These are phyloP conservation scores for Dactylis glomerata DNA, from an alignment of 176 grass and related monocot species.

Conservation along the genomic window DNA sequence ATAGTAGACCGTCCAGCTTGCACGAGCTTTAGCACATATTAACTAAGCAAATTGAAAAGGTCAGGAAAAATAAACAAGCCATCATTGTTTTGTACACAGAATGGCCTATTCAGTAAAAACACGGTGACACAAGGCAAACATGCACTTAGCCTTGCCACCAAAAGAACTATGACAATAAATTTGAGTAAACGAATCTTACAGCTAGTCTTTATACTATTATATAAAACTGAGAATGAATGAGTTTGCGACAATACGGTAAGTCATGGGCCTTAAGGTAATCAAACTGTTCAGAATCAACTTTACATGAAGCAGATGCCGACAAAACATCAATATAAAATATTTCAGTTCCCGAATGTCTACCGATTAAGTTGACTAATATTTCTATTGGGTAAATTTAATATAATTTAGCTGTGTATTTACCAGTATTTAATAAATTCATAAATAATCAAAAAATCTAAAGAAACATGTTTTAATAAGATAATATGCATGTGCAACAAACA, in stretches of 20 bases:
- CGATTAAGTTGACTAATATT: not conserved
- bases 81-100: not conserved
- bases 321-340: not conserved
- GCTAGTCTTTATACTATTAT: not conserved
- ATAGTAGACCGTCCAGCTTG: not conserved
- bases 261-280: not conserved
- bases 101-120: not conserved
- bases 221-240: not conserved
- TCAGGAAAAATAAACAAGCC: slow-evolving; percentile 13
- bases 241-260: not conserved
- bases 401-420: not conserved
- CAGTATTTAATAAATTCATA: not conserved
- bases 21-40: slow-evolving; percentile 5
- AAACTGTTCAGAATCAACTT: not conserved
- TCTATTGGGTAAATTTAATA: not conserved
- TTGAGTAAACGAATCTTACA: slow-evolving; percentile 10
- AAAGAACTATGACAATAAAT: not conserved
- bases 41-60: slow-evolving; percentile 15
- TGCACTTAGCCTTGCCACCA: slow-evolving; percentile 3
- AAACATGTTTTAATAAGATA: not conserved
- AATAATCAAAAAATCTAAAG: not conserved
- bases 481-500: not conserved
- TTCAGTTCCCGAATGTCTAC: not conserved
- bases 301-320: not conserved
- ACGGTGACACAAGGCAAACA: not conserved